phyloP scores from a whole-genome alignment of 345 rosid genomes.

The Leavenworthia alabamica region DNA sequence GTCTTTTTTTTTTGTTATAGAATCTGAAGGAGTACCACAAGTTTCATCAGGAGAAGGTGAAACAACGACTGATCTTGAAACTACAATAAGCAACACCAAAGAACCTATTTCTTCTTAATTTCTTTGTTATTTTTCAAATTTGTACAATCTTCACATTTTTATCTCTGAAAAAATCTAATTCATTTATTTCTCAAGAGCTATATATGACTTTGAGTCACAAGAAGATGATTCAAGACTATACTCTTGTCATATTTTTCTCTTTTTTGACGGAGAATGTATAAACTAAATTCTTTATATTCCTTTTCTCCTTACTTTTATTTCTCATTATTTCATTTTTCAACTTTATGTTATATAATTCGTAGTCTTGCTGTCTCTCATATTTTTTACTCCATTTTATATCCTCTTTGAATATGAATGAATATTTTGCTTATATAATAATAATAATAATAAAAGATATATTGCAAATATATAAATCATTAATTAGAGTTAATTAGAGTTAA shows the following conservation, averaged over 20 bases:
- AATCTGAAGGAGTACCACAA: slow-evolving; percentile 41
- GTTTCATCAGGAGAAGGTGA: slow-evolving; percentile 39
- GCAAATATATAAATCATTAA: too few relatives aligned
- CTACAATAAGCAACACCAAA: slow-evolving; percentile 36
- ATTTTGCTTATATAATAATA: background rate
- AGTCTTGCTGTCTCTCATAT: background rate
- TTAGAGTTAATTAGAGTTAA: background rate
- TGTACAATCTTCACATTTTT: slow-evolving; percentile 49
- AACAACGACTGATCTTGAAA: slow-evolving; percentile 34
- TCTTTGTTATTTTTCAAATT: slow-evolving; percentile 14
- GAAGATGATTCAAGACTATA: slow-evolving; percentile 13
- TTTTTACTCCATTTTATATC: background rate
- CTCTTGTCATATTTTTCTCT: slow-evolving; percentile 14
- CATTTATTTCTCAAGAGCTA: slow-evolving; percentile 25
- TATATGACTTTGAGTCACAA: slow-evolving; percentile 29
- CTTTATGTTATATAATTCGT: background rate
- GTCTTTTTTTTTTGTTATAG: slow-evolving; percentile 20
- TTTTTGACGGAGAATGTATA: slow-evolving; percentile 8
- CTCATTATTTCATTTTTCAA: background rate
- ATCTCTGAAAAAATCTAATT: slow-evolving; percentile 22
- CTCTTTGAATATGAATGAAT: slow-evolving; percentile 4
- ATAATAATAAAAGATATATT: too few relatives aligned
- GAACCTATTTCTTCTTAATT: slow-evolving; percentile 25
- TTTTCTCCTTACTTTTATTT: background rate
- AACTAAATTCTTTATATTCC: slow-evolving; percentile 5